These are phyloP conservation scores for Tolypocladium pustulatum DNA, from an alignment of 2,329 filamentous ascomycete genomes.

Conservation along the genomic window DNA sequence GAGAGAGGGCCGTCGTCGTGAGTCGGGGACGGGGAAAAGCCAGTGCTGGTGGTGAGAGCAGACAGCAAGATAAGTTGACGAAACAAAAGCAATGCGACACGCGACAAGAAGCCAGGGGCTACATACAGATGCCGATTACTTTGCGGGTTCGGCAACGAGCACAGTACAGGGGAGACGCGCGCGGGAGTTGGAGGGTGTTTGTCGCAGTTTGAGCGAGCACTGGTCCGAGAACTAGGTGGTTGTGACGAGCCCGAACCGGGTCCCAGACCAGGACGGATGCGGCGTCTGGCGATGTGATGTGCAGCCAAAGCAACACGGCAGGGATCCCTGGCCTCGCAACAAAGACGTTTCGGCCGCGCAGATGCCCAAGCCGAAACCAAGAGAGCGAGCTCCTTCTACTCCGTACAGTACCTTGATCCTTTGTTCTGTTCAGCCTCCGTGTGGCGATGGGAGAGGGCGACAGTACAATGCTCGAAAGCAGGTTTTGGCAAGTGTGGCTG, in stretches of 20 bases:
- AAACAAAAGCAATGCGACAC: not conserved
- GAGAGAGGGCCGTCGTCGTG: not conserved
- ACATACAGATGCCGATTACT: not conserved
- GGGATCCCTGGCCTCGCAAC: not conserved
- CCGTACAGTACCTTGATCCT: too few species aligned
- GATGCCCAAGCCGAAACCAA: not conserved
- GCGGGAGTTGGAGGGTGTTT: not conserved
- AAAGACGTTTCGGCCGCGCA: not conserved
- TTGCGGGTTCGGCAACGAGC: not conserved
- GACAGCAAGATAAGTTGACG: not conserved
- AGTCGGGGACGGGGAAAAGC: not conserved
- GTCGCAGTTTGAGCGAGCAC: not conserved
- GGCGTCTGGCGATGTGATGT: not conserved
- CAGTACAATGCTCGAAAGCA: not conserved
- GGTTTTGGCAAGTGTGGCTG: not conserved
- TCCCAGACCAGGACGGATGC: not conserved
- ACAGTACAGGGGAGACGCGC: not conserved
- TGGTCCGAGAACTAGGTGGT: not conserved
- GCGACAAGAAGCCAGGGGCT: not conserved
- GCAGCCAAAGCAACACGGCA: not conserved
- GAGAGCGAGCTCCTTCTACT: not conserved
- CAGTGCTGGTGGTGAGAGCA: not conserved
- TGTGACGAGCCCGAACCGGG: not conserved
- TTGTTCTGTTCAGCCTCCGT: not conserved
- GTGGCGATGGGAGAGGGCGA: not conserved